Evolutionary conservation across 208 protist genomes (phyloP).

Genomic region (Trypanosoma mega): DNA sequence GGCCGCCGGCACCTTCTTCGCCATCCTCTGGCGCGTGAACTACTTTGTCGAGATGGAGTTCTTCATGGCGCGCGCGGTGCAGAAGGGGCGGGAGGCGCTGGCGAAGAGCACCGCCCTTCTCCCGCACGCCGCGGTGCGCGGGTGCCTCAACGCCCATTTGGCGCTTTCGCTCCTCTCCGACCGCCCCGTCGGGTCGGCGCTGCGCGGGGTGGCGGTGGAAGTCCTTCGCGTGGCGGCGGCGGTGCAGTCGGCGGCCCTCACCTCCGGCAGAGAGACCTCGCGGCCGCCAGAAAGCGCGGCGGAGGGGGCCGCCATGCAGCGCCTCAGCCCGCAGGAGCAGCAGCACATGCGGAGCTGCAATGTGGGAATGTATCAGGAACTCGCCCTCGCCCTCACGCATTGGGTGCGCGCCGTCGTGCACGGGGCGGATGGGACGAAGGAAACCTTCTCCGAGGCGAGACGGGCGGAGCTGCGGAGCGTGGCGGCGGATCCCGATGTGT

Average conservation of each 20-base stretch:
- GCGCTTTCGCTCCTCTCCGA: slow-evolving; percentile 47
- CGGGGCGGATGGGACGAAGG: slow-evolving; percentile 14
- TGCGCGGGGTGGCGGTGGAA: slow-evolving; percentile 48
- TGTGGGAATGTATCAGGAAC: slow-evolving; percentile 86
- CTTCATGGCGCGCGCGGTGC: slow-evolving; percentile 31
- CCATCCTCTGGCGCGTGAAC: slow-evolving; percentile 74
- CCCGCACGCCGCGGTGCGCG: slow-evolving; percentile 75
- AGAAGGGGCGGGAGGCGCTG: slow-evolving; percentile 31
- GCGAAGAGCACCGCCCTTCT: slow-evolving; percentile 40
- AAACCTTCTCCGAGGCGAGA: slow-evolving; percentile 14
- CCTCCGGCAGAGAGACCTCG: slow-evolving; percentile 17
- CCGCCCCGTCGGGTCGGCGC: slow-evolving; percentile 24
- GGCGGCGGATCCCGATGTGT: slow-evolving; percentile 49
- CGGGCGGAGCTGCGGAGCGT: slow-evolving; percentile 38
- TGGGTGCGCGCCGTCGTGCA: slow-evolving; percentile 54
- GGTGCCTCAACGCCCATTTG: slow-evolving; percentile 75
- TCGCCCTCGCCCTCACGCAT: slow-evolving; percentile 58
- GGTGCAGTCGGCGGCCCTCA: slow-evolving; percentile 38
- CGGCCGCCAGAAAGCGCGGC: slow-evolving; percentile 19
- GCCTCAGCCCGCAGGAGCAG: slow-evolving; percentile 75
- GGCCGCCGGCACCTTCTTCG: slow-evolving; percentile 53
- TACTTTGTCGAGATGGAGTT: slow-evolving; percentile 59
- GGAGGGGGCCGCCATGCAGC: slow-evolving; percentile 36
- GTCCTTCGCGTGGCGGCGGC: slow-evolving; percentile 48
- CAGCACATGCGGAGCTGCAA: slow-evolving; percentile 81